Conservation (phyloP, 2,329 filamentous ascomycete species). For the Pleurostoma richardsiae region DNA sequence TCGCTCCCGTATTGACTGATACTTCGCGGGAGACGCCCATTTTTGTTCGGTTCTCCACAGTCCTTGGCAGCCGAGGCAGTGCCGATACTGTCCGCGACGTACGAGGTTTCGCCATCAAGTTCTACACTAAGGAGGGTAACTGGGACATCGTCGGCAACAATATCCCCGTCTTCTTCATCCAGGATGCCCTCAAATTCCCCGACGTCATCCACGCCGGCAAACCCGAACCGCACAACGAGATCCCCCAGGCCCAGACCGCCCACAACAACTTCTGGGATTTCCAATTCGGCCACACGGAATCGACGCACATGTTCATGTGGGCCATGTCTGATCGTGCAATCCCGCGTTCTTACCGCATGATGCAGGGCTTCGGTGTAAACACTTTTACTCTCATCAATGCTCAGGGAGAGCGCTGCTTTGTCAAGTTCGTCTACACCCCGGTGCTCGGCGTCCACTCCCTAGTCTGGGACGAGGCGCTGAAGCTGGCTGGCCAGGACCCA, state of each 20-base stretch:
- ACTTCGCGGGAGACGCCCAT: slow-evolving; percentile 57
- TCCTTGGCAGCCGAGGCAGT: slow-evolving; percentile 67
- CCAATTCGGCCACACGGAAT: slow-evolving; percentile 60
- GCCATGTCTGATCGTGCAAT: slow-evolving; percentile 70
- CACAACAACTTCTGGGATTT: slow-evolving; percentile 81
- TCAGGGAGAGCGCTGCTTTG: slow-evolving; percentile 64
- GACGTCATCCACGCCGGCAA: slow-evolving; percentile 61
- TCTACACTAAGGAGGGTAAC: slow-evolving; percentile 74
- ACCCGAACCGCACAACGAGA: slow-evolving; percentile 65
- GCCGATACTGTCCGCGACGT: slow-evolving; percentile 82
- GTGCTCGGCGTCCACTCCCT: slow-evolving; percentile 71
- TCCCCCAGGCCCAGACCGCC: slow-evolving; percentile 65
- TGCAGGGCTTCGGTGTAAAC: slow-evolving; percentile 83
- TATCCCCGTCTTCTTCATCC: slow-evolving; percentile 72
- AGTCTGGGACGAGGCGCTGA: slow-evolving; percentile 75
- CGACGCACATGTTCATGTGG: slow-evolving; percentile 78
- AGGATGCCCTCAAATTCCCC: slow-evolving; percentile 70
- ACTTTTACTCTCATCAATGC: slow-evolving; percentile 67
- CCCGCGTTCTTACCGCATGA: slow-evolving; percentile 73
- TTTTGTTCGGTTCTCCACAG: slow-evolving; percentile 74
- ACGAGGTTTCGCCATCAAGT: slow-evolving; percentile 72
- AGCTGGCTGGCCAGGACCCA: slow-evolving; percentile 68
- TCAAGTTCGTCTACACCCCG: slow-evolving; percentile 75
- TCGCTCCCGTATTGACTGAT: slow-evolving; percentile 60
- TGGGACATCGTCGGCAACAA: slow-evolving; percentile 73